Conservation (phyloP, 805 yeast genomes). For the Kodamaea jinghongensis region DNA sequence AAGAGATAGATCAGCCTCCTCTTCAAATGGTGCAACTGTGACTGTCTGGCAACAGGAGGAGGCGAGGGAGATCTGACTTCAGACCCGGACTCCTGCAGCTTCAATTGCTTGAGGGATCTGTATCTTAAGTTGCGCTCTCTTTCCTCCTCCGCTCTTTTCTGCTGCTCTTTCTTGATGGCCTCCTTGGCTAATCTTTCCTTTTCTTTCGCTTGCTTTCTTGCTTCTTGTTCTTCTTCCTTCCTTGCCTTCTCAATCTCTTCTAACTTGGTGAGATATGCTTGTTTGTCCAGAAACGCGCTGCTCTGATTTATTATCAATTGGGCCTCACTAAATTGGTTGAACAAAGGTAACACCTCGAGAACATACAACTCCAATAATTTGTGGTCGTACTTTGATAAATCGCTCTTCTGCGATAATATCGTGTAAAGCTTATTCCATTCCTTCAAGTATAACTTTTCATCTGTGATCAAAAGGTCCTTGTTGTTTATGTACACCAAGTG, state of each 20-base stretch:
- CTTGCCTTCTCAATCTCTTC: conserved; percentile 15
- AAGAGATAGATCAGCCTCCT: conserved; percentile 17
- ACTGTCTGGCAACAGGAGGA: background rate
- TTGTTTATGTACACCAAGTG: conserved; percentile 30
- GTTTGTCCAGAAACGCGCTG: conserved; percentile 12
- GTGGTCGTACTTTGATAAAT: conserved; percentile 13
- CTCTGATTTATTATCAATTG: conserved; percentile 24
- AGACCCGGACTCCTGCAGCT: conserved; percentile 14
- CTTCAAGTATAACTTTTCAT: conserved; percentile 9
- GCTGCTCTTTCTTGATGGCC: conserved; percentile 19
- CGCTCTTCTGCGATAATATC: conserved; percentile 1
- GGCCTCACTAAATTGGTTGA: conserved; percentile 28
- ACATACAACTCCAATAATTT: conserved; percentile 32
- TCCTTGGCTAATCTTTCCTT: conserved; percentile 15
- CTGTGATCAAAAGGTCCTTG: conserved; percentile 13
- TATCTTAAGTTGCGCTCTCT: conserved; percentile 26
- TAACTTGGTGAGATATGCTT: conserved; percentile 9
- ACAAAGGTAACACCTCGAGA: conserved; percentile 34
- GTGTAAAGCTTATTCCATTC: conserved; percentile 8
- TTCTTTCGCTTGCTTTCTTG: conserved; percentile 22
- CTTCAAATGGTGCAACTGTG: conserved; percentile 12
- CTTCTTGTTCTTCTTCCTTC: conserved; percentile 12
- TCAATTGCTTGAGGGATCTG: conserved; percentile 29
- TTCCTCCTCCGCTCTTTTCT: conserved; percentile 13
- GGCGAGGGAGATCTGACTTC: conserved; percentile 4